Percentiles rank a stretch among this genome's conserved stretches.
Evolutionary conservation across 2,329 filamentous ascomycete genomes (phyloP).

Genomic region (Alternaria arbusti): DNA sequence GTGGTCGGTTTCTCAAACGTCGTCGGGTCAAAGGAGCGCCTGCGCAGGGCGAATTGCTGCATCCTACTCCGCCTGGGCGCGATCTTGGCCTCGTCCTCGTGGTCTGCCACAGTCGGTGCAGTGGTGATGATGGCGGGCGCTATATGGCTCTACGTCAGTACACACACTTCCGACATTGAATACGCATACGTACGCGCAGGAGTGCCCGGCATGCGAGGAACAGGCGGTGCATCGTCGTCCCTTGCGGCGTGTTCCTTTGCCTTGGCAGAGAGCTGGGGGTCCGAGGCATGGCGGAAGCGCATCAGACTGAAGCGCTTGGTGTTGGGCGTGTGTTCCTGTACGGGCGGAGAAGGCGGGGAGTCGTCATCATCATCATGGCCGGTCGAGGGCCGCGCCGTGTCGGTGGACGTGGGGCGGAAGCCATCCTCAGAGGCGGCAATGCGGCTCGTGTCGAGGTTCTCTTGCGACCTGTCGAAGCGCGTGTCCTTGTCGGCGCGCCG

Average conservation of each 20-base stretch:
- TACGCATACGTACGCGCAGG: conserved; percentile 20
- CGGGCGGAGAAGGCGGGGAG: conserved; percentile 38
- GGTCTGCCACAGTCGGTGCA: conserved; percentile 71
- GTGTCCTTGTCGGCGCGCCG: conserved; percentile 40
- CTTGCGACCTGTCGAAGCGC: conserved; percentile 29
- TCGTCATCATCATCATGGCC: conserved; percentile 15
- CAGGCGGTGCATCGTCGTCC: conserved; percentile 37
- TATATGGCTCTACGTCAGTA: conserved; percentile 34
- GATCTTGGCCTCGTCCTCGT: conserved; percentile 14
- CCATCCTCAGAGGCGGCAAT: conserved; percentile 45
- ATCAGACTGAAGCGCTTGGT: conserved; percentile 70
- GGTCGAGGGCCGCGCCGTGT: conserved; percentile 28
- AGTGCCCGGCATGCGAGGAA: conserved; percentile 39
- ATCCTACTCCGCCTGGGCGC: conserved; percentile 40
- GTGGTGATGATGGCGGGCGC: conserved; percentile 84
- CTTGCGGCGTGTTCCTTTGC: conserved; percentile 70
- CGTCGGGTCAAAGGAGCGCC: conserved; percentile 47
- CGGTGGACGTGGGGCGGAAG: conserved; percentile 35
- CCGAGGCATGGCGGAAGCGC: conserved; percentile 89
- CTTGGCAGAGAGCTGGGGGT: conserved; percentile 81
- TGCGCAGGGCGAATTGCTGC: conserved; percentile 44
- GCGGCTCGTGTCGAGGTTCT: conserved; percentile 33
- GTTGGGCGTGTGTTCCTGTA: conserved; percentile 46
- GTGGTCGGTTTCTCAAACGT: conserved; percentile 35
- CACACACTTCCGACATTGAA: neutral